Evolutionary conservation across 1,284 basidiomycete genomes (phyloP).

Genomic region (Naganishia liquefaciens): DNA sequence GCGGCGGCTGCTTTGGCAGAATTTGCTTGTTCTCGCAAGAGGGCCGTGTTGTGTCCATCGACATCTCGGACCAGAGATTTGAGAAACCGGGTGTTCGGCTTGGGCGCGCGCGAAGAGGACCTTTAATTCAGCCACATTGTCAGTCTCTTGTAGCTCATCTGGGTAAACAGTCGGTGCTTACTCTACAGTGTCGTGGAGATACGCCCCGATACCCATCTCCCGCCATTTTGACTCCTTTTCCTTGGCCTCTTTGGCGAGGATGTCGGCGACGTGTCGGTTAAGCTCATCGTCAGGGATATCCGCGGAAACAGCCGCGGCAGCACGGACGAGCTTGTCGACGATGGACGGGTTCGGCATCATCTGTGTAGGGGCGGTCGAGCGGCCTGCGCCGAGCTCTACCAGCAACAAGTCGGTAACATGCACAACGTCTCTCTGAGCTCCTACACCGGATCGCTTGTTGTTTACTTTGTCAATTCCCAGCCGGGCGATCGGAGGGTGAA

Average conservation of each 20-base stretch:
- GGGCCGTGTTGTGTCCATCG: slow-evolving; percentile 84
- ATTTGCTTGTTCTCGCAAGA: slow-evolving; percentile 72
- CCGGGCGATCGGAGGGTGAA: slow-evolving; percentile 10
- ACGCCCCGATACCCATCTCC: slow-evolving; percentile 50
- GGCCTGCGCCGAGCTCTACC: background rate
- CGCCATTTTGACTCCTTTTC: slow-evolving; percentile 68
- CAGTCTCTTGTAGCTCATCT: background rate
- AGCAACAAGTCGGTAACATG: background rate
- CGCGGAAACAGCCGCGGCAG: slow-evolving; percentile 66
- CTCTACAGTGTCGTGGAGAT: slow-evolving; percentile 39
- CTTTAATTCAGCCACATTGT: slow-evolving; percentile 8
- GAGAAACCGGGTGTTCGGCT: slow-evolving; percentile 88
- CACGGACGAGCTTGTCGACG: slow-evolving; percentile 78
- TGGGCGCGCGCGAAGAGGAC: slow-evolving; percentile 54
- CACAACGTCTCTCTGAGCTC: no score
- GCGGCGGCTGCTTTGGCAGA: slow-evolving; percentile 69
- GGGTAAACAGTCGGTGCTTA: background rate
- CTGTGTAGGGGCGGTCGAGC: no score
- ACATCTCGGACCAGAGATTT: slow-evolving; percentile 83
- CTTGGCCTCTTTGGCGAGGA: slow-evolving; percentile 86
- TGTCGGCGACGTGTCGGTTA: slow-evolving; percentile 80
- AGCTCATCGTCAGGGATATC: slow-evolving; percentile 77
- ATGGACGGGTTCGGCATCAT: slow-evolving; percentile 53
- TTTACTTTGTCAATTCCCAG: slow-evolving; percentile 24
- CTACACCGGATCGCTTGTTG: background rate